These are phyloP conservation scores for Clavispora asparagi DNA, from an alignment of 805 yeast genomes.

Conservation along the genomic window DNA sequence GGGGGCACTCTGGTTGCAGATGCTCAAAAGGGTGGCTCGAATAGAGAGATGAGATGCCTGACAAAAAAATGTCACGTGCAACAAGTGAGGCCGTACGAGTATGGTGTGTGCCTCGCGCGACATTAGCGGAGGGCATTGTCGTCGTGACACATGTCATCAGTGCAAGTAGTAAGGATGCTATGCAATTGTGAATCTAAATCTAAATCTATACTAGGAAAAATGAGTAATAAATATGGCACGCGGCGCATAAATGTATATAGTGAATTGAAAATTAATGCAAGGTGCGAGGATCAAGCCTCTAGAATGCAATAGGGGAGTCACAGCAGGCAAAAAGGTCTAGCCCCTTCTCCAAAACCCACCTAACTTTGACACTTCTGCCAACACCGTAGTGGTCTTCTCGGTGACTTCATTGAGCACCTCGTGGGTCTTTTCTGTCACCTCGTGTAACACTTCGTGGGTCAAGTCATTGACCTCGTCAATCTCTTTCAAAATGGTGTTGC, in stretches of 20 bases:
- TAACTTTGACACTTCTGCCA: slow-evolving; percentile 16
- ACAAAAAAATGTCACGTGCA: neutral
- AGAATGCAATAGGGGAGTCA: neutral
- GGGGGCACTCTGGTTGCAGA: neutral
- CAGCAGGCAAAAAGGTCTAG: neutral
- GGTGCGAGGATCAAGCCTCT: neutral
- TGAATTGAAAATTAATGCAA: neutral
- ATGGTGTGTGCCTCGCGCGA: too few species aligned
- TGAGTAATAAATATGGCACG: neutral
- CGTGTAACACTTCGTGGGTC: slow-evolving; percentile 14
- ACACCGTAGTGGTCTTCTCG: slow-evolving; percentile 12
- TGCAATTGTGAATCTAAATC: neutral
- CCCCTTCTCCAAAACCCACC: slow-evolving; percentile 9
- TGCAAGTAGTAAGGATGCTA: too few species aligned
- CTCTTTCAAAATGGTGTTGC: slow-evolving; percentile 22
- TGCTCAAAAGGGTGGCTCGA: neutral
- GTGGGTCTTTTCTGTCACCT: slow-evolving; percentile 13
- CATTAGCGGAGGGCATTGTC: too few species aligned
- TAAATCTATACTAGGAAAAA: neutral
- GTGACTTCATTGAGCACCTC: slow-evolving; percentile 15
- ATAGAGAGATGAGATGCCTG: neutral
- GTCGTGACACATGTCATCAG: too few species aligned
- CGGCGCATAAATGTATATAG: neutral
- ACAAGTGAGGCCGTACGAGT: too few species aligned
- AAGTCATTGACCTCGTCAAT: slow-evolving; percentile 20